Percentiles rank a stretch among this genome's conserved stretches.
These are phyloP conservation scores for Grosmannia serpens DNA, from an alignment of 2,329 filamentous ascomycete genomes.

Conservation along the genomic window DNA sequence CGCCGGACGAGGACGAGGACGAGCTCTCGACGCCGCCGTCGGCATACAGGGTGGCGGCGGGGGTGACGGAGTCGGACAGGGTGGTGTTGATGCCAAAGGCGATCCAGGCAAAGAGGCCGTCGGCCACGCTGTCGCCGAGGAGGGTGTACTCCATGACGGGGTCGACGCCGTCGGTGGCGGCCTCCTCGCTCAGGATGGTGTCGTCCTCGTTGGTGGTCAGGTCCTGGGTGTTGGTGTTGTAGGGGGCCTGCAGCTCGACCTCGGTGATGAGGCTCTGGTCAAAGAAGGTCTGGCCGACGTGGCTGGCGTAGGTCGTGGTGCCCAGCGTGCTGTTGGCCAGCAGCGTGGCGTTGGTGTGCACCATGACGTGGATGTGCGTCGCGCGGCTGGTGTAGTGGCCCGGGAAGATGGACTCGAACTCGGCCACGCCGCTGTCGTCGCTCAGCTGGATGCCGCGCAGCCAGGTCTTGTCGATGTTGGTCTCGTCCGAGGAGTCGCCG, in stretches of 20 bases:
- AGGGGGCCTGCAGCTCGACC: conserved; percentile 36
- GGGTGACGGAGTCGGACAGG: not conserved
- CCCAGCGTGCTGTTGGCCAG: conserved; percentile 37
- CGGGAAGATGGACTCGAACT: conserved; percentile 30
- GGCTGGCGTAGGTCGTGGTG: conserved; percentile 34
- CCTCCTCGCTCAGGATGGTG: conserved; percentile 28
- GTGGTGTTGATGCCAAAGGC: conserved; percentile 33
- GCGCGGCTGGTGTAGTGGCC: conserved; percentile 32
- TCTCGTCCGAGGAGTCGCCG: conserved; percentile 16
- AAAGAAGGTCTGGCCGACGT: conserved; percentile 51
- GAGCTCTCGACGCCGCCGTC: conserved; percentile 7
- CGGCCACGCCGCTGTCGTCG: conserved; percentile 26
- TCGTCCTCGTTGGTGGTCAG: conserved; percentile 35
- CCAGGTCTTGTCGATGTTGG: conserved; percentile 26
- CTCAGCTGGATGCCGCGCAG: conserved; percentile 32
- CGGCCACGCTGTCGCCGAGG: conserved; percentile 36
- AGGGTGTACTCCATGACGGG: conserved; percentile 45
- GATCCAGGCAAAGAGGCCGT: conserved; percentile 41
- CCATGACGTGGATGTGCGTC: conserved; percentile 25
- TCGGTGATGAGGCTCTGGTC: conserved; percentile 40
- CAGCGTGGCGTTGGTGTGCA: conserved; percentile 18
- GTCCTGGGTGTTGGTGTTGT: conserved; percentile 27
- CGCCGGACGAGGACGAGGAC: not conserved
- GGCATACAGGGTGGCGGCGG: conserved; percentile 8
- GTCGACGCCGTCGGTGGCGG: conserved; percentile 18